A percentile compares a stretch with the other conserved stretches of the same genome.
phyloP scores from a whole-genome alignment of 306 rosid genomes.

The Acacia acuminata region DNA sequence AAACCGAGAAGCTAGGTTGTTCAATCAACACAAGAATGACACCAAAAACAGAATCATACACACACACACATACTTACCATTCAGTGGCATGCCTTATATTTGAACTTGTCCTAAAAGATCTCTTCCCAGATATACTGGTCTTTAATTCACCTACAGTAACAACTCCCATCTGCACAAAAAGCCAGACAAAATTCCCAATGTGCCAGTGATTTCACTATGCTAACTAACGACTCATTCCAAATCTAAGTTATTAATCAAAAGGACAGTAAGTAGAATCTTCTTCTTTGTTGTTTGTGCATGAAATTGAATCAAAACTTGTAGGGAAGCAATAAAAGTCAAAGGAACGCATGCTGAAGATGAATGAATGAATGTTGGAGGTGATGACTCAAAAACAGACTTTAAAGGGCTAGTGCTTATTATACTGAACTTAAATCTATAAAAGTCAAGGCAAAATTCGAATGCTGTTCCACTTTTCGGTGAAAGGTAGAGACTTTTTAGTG shows the following conservation, averaged over 20 bases:
- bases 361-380: slow-evolving; percentile 38
- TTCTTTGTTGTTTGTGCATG: slow-evolving; percentile 29
- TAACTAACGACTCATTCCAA: slow-evolving; percentile 7
- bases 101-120: slow-evolving; percentile 80
- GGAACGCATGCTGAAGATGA: slow-evolving; percentile 54
- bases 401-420: slow-evolving; percentile 57
- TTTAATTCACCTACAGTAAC: slow-evolving; percentile 89
- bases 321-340: slow-evolving; percentile 51
- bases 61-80: slow-evolving; percentile 56
- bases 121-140: slow-evolving; percentile 94
- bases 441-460: slow-evolving; percentile 66
- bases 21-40: slow-evolving; percentile 8
- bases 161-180: slow-evolving; percentile 69
- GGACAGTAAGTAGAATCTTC: background rate
- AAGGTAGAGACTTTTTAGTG: slow-evolving; percentile 44
- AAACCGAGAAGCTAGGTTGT: background rate
- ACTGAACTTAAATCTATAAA: slow-evolving; percentile 41
- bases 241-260: slow-evolving; percentile 17
- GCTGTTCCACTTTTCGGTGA: slow-evolving; percentile 90
- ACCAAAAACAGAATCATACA: background rate
- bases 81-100: slow-evolving; percentile 96
- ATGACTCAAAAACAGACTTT: slow-evolving; percentile 46
- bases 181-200: slow-evolving; percentile 31
- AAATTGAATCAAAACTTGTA: slow-evolving; percentile 33
- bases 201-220: slow-evolving; percentile 21